Percentiles rank a stretch among this genome's conserved stretches.
phyloP scores from a whole-genome alignment of 768 basidiomycete species.

The Boletus edulis region DNA sequence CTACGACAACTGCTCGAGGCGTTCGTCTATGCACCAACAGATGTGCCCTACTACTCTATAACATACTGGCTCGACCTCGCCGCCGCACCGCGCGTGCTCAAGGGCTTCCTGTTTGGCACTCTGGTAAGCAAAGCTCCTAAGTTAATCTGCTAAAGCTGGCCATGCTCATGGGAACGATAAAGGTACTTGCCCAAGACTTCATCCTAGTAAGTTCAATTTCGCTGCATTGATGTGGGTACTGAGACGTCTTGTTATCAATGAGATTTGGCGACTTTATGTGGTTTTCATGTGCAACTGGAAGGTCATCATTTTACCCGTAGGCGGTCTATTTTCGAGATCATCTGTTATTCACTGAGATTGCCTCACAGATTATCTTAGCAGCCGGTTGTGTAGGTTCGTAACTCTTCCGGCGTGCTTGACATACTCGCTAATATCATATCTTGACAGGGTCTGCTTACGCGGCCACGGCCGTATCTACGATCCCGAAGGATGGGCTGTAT shows the following conservation, averaged over 20 bases:
- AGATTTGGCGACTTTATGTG: slow-evolving; percentile 5
- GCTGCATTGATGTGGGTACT: background rate
- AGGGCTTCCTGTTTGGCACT: background rate
- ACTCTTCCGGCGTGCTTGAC: background rate
- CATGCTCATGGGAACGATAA: background rate
- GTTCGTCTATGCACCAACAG: background rate
- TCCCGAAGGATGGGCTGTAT: background rate
- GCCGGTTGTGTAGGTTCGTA: background rate
- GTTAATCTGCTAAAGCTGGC: too few relatives aligned
- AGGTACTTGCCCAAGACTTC: background rate
- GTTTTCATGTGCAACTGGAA: slow-evolving; percentile 1
- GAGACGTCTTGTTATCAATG: background rate
- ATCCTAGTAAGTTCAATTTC: background rate
- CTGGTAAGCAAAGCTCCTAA: background rate
- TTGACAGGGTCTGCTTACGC: background rate
- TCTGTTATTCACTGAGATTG: background rate
- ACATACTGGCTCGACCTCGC: slow-evolving; percentile 1
- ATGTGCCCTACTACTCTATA: background rate
- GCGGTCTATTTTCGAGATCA: background rate
- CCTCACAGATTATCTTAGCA: background rate
- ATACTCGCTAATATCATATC: background rate
- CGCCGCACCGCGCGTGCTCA: background rate
- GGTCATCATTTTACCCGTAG: slow-evolving; percentile 1
- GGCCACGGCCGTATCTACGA: background rate
- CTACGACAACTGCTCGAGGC: background rate